Percentiles rank a stretch among this genome's conserved stretches.
Conservation (phyloP, 2,329 filamentous ascomycete species). For the Aspergillus proliferans region DNA sequence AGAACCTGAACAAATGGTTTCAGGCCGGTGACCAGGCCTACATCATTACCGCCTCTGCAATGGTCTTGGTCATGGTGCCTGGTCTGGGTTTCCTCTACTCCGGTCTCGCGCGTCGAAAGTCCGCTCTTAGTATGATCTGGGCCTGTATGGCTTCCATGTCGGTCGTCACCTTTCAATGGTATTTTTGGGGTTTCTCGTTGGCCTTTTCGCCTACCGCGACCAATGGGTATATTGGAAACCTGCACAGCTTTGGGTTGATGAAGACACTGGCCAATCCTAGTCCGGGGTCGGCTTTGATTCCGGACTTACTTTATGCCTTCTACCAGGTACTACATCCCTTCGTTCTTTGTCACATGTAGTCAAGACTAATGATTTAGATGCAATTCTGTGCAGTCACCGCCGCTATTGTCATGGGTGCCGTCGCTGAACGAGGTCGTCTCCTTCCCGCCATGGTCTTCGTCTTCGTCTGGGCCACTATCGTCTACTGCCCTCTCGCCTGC, state of each 20-base stretch:
- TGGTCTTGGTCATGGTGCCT: slow-evolving; percentile 95
- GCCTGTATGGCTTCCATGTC: slow-evolving; percentile 91
- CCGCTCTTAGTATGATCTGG: slow-evolving; percentile 94
- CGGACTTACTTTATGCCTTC: slow-evolving; percentile 86
- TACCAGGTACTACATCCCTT: slow-evolving; percentile 61
- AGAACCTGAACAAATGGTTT: slow-evolving; percentile 96
- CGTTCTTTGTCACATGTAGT: neutral
- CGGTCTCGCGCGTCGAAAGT: slow-evolving; percentile 94
- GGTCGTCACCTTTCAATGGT: slow-evolving; percentile 96
- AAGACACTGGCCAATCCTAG: slow-evolving; percentile 79
- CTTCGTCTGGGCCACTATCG: slow-evolving; percentile 93
- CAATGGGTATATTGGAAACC: slow-evolving; percentile 86
- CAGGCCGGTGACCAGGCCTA: slow-evolving; percentile 86
- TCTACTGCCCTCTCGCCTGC: slow-evolving; percentile 94
- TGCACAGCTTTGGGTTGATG: slow-evolving; percentile 82
- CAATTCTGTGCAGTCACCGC: slow-evolving; percentile 94
- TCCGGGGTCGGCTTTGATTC: slow-evolving; percentile 79
- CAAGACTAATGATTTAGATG: slow-evolving; percentile 54
- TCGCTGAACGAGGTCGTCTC: slow-evolving; percentile 88
- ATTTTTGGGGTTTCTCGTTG: slow-evolving; percentile 97
- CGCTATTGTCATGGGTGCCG: slow-evolving; percentile 83
- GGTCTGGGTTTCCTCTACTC: slow-evolving; percentile 97
- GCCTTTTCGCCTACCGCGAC: slow-evolving; percentile 77
- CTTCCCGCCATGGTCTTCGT: slow-evolving; percentile 91
- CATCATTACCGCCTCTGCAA: slow-evolving; percentile 81